Evolutionary conservation across 805 yeast genomes (phyloP).

Genomic region (Pichia rugopelliculosa): DNA sequence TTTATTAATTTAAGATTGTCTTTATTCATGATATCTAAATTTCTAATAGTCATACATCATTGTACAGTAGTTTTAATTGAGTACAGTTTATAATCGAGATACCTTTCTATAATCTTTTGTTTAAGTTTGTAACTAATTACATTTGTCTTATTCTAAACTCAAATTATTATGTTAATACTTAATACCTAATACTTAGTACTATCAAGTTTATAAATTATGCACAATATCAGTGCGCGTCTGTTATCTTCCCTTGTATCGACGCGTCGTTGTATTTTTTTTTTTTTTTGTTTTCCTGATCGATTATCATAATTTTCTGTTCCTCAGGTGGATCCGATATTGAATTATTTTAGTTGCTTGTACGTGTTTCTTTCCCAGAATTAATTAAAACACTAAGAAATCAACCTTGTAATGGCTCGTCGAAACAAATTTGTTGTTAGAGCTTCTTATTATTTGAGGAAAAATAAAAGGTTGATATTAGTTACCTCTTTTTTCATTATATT

Average conservation of each 20-base stretch:
- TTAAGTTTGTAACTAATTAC: background rate
- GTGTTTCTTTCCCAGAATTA: too few species aligned
- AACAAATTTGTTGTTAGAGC: background rate
- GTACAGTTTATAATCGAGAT: background rate
- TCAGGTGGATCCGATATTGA: too few species aligned
- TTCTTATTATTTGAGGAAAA: background rate
- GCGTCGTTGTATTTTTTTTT: too few species aligned
- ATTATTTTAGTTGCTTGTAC: too few species aligned
- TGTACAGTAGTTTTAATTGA: background rate
- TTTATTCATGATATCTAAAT: background rate
- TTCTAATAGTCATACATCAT: background rate
- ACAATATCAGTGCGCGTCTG: too few species aligned
- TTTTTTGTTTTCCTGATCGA: too few species aligned
- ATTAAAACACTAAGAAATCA: too few species aligned
- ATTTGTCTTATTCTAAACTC: background rate
- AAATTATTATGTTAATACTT: too few species aligned
- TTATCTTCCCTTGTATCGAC: too few species aligned
- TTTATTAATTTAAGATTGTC: slow-evolving; percentile 25
- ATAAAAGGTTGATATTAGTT: background rate
- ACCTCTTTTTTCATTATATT: background rate
- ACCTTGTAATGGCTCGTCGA: background rate
- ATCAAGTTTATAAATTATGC: too few species aligned
- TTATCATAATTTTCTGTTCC: too few species aligned
- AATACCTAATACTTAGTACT: too few species aligned
- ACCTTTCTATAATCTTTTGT: background rate